Conservation (phyloP, 2,329 filamentous ascomycete genomes). For the Thermoascus crustaceus region DNA sequence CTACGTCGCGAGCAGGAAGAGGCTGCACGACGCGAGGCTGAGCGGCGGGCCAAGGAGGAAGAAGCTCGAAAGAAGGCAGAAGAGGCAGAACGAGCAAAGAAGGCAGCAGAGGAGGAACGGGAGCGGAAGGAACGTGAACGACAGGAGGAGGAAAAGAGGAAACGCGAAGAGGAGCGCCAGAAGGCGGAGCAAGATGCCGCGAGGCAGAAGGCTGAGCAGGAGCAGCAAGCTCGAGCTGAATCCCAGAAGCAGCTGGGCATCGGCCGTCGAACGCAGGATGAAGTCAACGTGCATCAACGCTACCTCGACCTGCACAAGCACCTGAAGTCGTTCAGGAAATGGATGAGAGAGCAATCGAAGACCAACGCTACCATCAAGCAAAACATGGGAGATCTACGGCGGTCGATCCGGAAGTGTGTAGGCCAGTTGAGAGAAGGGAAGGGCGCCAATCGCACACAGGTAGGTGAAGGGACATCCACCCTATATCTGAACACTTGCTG, state of each 20-base stretch:
- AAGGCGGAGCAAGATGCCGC: slow-evolving; percentile 22
- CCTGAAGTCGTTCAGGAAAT: slow-evolving; percentile 53
- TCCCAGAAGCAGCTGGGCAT: slow-evolving; percentile 22
- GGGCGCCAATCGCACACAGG: slow-evolving; percentile 52
- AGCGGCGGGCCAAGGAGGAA: slow-evolving; percentile 38
- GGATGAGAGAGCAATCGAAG: slow-evolving; percentile 48
- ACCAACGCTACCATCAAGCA: slow-evolving; percentile 52
- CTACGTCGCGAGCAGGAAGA: slow-evolving; percentile 27
- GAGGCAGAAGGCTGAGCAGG: slow-evolving; percentile 13
- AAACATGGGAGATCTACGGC: slow-evolving; percentile 61
- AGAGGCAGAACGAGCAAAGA: slow-evolving; percentile 34
- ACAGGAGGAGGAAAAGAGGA: slow-evolving; percentile 24
- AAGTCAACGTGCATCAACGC: slow-evolving; percentile 37
- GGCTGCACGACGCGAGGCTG: slow-evolving; percentile 29
- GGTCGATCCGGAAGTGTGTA: slow-evolving; percentile 62
- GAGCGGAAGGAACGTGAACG: slow-evolving; percentile 25
- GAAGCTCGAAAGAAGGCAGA: slow-evolving; percentile 23
- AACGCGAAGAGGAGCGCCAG: slow-evolving; percentile 22
- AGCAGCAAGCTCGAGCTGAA: slow-evolving; percentile 21
- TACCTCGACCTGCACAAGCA: slow-evolving; percentile 56
- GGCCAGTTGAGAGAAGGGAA: slow-evolving; percentile 61
- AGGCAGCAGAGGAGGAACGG: slow-evolving; percentile 26
- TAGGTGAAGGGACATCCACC: slow-evolving; percentile 28
- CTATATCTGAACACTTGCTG: slow-evolving; percentile 4
- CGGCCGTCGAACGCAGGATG: slow-evolving; percentile 22